Conservation (phyloP, 208 protist species). For the Acanthamoeba royreba region DNA sequence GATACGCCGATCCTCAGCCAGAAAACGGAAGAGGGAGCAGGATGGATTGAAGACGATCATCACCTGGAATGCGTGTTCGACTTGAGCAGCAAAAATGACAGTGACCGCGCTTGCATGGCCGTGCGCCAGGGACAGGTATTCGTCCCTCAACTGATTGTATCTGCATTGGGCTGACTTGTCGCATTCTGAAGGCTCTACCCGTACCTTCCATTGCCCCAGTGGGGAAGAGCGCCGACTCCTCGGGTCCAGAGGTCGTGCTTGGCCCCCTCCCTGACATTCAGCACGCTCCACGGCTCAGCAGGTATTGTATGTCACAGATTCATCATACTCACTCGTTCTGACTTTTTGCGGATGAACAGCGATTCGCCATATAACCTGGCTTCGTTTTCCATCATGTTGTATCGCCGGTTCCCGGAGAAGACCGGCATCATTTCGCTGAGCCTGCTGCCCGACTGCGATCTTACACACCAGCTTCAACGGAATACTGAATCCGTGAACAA, state of each 20-base stretch:
- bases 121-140: not conserved
- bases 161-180: not conserved
- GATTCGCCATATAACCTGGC: not conserved
- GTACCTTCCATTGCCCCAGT: not conserved
- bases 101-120: not conserved
- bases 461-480: not conserved
- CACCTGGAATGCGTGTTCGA: conserved; percentile 9
- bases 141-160: not conserved
- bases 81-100: not conserved
- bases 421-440: not conserved
- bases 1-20: not conserved
- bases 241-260: not conserved
- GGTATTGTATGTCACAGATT: too few species aligned
- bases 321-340: too few species aligned
- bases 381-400: not conserved
- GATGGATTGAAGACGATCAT: not conserved
- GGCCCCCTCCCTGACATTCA: not conserved
- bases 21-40: not conserved
- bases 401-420: not conserved
- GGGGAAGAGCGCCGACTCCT: not conserved
- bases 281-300: not conserved
- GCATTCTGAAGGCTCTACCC: not conserved
- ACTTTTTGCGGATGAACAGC: too few species aligned
- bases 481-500: not conserved
- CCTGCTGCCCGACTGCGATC: conserved; percentile 1